These are phyloP conservation scores for Pichia sp. DNA, from an alignment of 1,139 yeast species.

Conservation along the genomic window DNA sequence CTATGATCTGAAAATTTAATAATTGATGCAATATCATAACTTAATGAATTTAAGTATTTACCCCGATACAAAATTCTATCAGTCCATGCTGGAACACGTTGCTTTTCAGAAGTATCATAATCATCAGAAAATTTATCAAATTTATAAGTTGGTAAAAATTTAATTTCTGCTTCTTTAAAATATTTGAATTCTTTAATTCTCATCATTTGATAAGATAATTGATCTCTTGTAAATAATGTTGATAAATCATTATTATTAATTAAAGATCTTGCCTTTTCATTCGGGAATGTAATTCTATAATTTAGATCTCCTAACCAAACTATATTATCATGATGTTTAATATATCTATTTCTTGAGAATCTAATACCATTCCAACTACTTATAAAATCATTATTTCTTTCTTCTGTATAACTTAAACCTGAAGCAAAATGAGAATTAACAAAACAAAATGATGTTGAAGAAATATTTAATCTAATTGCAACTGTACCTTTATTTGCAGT, in stretches of 20 bases:
- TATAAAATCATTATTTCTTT: conserved; percentile 76
- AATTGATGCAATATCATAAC: conserved; percentile 52
- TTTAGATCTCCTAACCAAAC: conserved; percentile 93
- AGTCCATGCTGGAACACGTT: conserved; percentile 95
- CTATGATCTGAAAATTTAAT: conserved; percentile 80
- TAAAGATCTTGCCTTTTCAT: conserved; percentile 60
- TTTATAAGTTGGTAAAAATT: conserved; percentile 86
- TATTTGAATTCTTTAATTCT: conserved; percentile 44
- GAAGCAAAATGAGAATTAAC: conserved; percentile 91
- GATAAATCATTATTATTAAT: conserved; percentile 46
- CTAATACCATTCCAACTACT: conserved; percentile 56
- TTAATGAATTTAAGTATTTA: conserved; percentile 46
- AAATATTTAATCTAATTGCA: conserved; percentile 73
- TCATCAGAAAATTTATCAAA: conserved; percentile 73
- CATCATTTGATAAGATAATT: conserved; percentile 64
- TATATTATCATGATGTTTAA: conserved; percentile 75
- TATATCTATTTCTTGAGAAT: conserved; percentile 45
- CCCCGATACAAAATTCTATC: conserved; percentile 74
- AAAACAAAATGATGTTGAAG: conserved; percentile 69
- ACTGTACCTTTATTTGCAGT: conserved; percentile 96
- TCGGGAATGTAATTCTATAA: conserved; percentile 66
- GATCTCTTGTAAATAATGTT: conserved; percentile 65
- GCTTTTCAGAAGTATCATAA: conserved; percentile 87
- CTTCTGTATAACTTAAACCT: conserved; percentile 70
- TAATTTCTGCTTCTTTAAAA: conserved; percentile 70